Evolutionary conservation across 371 early-diverging fungal species (phyloP).

Genomic region (Aphelidium insulamus): DNA sequence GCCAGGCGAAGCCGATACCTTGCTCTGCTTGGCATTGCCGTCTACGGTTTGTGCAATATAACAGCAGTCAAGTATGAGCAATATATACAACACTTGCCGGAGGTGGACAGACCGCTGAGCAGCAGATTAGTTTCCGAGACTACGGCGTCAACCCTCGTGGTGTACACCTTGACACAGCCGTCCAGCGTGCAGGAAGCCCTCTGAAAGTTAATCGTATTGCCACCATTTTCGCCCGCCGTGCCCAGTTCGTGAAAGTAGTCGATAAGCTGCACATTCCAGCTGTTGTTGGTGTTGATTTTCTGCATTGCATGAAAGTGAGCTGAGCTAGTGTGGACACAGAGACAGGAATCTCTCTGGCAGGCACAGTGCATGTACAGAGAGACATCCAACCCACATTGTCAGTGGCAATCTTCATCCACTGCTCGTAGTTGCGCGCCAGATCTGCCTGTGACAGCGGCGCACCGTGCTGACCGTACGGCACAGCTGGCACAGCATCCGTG

Average conservation of each 20-base stretch:
- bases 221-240: slow-evolving; percentile 72
- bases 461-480: no score
- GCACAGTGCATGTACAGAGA: background rate
- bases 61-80: slow-evolving; percentile 2
- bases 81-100: background rate
- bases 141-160: slow-evolving; percentile 95
- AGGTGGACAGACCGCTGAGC: slow-evolving; percentile 55
- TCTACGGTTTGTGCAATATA: no score
- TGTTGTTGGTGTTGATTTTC: slow-evolving; percentile 95
- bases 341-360: background rate
- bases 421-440: slow-evolving; percentile 62
- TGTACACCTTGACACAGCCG: slow-evolving; percentile 97
- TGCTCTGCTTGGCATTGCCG: no score
- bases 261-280: slow-evolving; percentile 94
- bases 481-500: no score
- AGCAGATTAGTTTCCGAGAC: slow-evolving; percentile 86
- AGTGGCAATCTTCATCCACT: slow-evolving; percentile 93
- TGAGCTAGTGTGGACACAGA: background rate
- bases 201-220: slow-evolving; percentile 95
- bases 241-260: slow-evolving; percentile 96
- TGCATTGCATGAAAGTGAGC: slow-evolving; percentile 8
- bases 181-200: slow-evolving; percentile 97
- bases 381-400: slow-evolving; percentile 72
- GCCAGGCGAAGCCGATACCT: no score
- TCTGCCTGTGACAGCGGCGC: no score